Conservation (phyloP, 805 yeast genomes). For the Kodamaea hsintzibuensis region DNA sequence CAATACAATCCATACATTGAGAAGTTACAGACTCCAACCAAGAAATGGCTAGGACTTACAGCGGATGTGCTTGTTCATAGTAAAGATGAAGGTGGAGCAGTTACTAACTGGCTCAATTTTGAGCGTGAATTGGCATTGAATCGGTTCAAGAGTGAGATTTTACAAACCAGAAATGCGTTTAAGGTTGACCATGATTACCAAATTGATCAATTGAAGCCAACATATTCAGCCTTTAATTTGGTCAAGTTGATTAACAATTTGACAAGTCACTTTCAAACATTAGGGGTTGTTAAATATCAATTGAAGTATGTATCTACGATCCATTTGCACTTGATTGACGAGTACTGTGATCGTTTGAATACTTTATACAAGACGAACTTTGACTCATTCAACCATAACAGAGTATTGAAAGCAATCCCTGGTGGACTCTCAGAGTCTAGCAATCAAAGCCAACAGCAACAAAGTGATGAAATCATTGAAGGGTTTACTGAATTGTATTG, state of each 20-base stretch:
- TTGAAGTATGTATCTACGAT: conserved; percentile 56
- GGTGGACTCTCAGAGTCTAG: conserved; percentile 34
- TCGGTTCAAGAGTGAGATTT: conserved; percentile 51
- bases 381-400: conserved; percentile 33
- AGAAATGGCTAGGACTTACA: conserved; percentile 50
- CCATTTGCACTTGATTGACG: conserved; percentile 57
- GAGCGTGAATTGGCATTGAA: conserved; percentile 53
- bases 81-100: conserved; percentile 30
- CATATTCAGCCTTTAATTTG: conserved; percentile 60
- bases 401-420: conserved; percentile 35
- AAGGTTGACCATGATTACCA: conserved; percentile 56
- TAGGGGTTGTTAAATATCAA: conserved; percentile 52
- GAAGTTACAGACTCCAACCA: conserved; percentile 21
- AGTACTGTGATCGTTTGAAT: conserved; percentile 37
- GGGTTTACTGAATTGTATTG: conserved; percentile 35
- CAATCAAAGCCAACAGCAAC: conserved; percentile 5
- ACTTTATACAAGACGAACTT: conserved; percentile 45
- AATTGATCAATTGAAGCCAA: conserved; percentile 42
- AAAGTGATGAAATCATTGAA: conserved; percentile 22
- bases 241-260: conserved; percentile 57
- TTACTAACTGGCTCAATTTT: conserved; percentile 50
- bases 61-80: conserved; percentile 35
- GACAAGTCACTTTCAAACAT: conserved; percentile 53
- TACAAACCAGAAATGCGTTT: conserved; percentile 51
- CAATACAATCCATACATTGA: conserved; percentile 45